Evolutionary conservation across 148 eudicot species (phyloP).

Genomic region (Fallopia convolvulus): DNA sequence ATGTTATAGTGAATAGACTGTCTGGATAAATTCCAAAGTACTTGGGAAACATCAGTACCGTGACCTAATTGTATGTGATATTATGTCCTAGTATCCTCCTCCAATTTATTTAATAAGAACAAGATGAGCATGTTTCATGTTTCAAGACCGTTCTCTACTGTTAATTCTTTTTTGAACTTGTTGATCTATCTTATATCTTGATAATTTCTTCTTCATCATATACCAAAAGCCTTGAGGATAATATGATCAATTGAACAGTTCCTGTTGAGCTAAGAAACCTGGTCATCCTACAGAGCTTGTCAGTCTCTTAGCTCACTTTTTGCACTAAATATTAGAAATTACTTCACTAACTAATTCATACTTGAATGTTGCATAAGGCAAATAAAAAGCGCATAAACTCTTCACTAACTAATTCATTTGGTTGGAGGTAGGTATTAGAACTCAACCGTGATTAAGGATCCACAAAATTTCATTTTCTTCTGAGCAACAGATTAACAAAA

Average conservation of each 20-base stretch:
- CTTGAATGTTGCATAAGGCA: no score
- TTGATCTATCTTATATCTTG: background rate
- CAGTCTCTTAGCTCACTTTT: slow-evolving; percentile 4
- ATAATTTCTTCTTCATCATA: background rate
- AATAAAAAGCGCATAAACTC: no score
- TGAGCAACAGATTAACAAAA: no score
- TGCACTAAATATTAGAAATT: background rate
- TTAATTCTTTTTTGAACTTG: background rate
- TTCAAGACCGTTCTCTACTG: background rate
- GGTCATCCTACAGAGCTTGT: slow-evolving; percentile 29
- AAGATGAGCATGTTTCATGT: background rate
- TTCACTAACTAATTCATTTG: no score
- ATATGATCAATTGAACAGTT: slow-evolving; percentile 33
- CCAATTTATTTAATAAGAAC: background rate
- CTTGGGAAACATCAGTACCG: slow-evolving; percentile 36
- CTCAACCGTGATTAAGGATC: no score
- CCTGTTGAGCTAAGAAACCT: slow-evolving; percentile 45
- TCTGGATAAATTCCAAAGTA: slow-evolving; percentile 45
- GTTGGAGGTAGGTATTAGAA: no score
- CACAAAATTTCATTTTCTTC: no score
- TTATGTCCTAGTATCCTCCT: background rate
- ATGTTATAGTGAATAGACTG: slow-evolving; percentile 32
- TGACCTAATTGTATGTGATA: slow-evolving; percentile 31
- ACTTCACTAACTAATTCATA: no score
- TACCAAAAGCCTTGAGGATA: slow-evolving; percentile 40